phyloP scores from a whole-genome alignment of 2,329 filamentous ascomycete species.

The Claviceps capensis region DNA sequence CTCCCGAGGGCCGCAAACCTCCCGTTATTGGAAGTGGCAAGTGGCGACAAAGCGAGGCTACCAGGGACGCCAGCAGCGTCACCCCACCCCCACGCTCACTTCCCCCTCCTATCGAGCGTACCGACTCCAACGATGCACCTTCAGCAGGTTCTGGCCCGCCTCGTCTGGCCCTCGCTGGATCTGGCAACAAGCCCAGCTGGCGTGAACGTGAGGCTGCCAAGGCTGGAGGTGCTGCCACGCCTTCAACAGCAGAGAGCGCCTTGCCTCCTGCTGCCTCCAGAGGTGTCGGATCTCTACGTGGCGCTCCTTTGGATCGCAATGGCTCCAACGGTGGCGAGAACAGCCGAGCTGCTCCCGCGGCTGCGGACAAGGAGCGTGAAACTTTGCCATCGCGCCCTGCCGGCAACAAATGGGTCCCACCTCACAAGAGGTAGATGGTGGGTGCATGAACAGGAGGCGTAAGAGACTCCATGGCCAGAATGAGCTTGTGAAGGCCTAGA shows the following conservation, averaged over 20 bases:
- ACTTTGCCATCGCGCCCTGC: conserved; percentile 36
- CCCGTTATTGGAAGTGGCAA: conserved; percentile 23
- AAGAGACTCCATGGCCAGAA: not conserved
- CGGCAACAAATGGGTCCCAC: conserved; percentile 51
- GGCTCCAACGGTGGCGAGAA: conserved; percentile 30
- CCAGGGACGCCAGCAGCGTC: conserved; percentile 17
- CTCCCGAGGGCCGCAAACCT: conserved; percentile 19
- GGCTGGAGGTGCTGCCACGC: conserved; percentile 18
- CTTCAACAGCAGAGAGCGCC: conserved; percentile 27
- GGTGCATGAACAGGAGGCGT: too few relatives aligned
- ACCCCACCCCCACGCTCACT: conserved; percentile 14
- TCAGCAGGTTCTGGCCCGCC: conserved; percentile 36
- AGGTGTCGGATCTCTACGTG: conserved; percentile 17
- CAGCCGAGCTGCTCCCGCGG: conserved; percentile 25
- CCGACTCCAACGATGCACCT: conserved; percentile 33
- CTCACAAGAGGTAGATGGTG: conserved; percentile 20
- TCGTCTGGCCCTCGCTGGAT: conserved; percentile 45
- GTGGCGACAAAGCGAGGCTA: conserved; percentile 29
- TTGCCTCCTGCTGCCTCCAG: conserved; percentile 30
- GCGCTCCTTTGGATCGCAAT: conserved; percentile 28
- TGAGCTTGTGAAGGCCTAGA: too few relatives aligned
- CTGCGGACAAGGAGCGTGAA: conserved; percentile 35
- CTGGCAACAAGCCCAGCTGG: conserved; percentile 52
- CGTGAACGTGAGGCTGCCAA: conserved; percentile 54
- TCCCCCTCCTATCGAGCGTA: conserved; percentile 25